phyloP scores from a whole-genome alignment of 2,329 filamentous ascomycete genomes.

The Chrysoporthe austroafricana region DNA sequence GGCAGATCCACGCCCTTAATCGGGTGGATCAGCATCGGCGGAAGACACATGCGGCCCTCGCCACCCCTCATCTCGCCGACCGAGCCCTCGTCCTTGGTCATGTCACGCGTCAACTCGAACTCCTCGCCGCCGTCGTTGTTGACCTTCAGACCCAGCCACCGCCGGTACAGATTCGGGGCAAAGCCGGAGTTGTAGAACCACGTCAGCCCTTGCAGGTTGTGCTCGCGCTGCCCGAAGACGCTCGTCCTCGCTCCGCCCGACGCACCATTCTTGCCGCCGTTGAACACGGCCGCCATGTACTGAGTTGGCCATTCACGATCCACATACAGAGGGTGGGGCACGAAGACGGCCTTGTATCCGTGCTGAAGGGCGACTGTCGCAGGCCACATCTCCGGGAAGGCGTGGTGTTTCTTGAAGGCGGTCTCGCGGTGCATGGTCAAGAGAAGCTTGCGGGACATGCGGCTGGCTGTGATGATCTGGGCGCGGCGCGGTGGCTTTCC shows the following conservation, averaged over 20 bases:
- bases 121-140: conserved; percentile 79
- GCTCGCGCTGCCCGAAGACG: conserved; percentile 82
- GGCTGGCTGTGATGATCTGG: conserved; percentile 85
- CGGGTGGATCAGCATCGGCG: conserved; percentile 87
- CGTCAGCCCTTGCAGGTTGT: conserved; percentile 83
- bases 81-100: conserved; percentile 51
- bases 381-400: conserved; percentile 97
- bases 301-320: conserved; percentile 84
- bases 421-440: conserved; percentile 91
- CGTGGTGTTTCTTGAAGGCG: conserved; percentile 80
- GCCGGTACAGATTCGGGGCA: conserved; percentile 76
- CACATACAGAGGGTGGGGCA: conserved; percentile 85
- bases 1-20: conserved; percentile 76
- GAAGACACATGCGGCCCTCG: conserved; percentile 87
- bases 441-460: conserved; percentile 80
- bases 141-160: conserved; percentile 84
- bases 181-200: conserved; percentile 94
- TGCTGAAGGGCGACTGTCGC: conserved; percentile 86
- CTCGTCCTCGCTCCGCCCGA: conserved; percentile 73
- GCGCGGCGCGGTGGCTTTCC: conserved; percentile 73
- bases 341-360: conserved; percentile 89
- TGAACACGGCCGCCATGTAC: conserved; percentile 79
- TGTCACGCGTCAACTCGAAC: conserved; percentile 66
- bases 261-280: conserved; percentile 75
- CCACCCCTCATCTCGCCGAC: conserved; percentile 63